phyloP scores from a whole-genome alignment of 2,329 filamentous ascomycete species.

The Tolypocladium paradoxum region DNA sequence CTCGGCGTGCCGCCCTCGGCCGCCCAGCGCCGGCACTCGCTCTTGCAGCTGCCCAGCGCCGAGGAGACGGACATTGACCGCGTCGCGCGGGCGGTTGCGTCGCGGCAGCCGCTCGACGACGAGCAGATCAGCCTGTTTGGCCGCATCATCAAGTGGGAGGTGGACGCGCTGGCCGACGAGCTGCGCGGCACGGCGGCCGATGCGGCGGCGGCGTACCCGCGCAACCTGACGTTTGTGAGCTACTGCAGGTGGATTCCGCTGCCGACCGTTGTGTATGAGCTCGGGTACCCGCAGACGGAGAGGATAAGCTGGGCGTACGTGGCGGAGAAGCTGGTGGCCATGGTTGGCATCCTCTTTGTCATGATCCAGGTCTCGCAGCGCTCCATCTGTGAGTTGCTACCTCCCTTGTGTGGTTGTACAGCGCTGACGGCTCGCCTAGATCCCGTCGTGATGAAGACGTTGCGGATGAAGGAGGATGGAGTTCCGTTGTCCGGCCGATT shows the following conservation, averaged over 20 bases:
- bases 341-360: conserved; percentile 61
- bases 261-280: conserved; percentile 69
- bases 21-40: conserved; percentile 30
- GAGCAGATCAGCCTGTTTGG: conserved; percentile 55
- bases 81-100: conserved; percentile 52
- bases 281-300: conserved; percentile 61
- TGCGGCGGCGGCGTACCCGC: conserved; percentile 46
- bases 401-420: neutral
- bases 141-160: conserved; percentile 55
- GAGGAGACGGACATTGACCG: conserved; percentile 44
- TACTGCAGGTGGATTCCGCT: conserved; percentile 65
- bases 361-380: conserved; percentile 72
- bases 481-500: conserved; percentile 51
- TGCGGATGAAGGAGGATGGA: conserved; percentile 56
- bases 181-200: conserved; percentile 50
- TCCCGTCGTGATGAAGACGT: conserved; percentile 57
- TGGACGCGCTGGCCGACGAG: conserved; percentile 53
- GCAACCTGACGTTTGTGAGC: conserved; percentile 54
- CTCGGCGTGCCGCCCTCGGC: conserved; percentile 30
- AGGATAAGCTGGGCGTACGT: conserved; percentile 66
- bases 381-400: conserved; percentile 45
- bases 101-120: conserved; percentile 45
- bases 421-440: conserved; percentile 32
- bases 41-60: conserved; percentile 18
- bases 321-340: conserved; percentile 58